phyloP scores from a whole-genome alignment of 2,329 filamentous ascomycete species.

The Akanthomyces muscarius region DNA sequence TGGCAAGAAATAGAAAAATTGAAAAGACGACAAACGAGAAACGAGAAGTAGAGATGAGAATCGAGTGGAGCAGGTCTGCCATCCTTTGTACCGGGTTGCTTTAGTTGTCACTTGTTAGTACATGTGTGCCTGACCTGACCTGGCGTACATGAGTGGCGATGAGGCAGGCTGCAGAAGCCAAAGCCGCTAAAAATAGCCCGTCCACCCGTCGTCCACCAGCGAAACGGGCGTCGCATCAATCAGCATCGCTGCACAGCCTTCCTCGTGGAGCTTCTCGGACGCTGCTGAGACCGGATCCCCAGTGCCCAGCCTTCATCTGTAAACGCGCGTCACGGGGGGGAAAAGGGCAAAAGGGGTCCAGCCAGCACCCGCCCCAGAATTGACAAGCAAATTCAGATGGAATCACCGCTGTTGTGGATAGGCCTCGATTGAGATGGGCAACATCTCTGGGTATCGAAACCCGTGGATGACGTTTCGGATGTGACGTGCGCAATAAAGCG shows the following conservation, averaged over 20 bases:
- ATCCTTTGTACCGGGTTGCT: background rate
- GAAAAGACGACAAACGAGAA: background rate
- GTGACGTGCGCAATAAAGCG: background rate
- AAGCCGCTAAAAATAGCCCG: constrained; percentile 2
- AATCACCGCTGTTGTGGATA: background rate
- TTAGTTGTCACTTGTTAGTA: too few relatives aligned
- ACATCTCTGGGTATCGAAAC: background rate
- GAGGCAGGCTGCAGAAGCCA: background rate
- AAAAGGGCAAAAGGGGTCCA: background rate
- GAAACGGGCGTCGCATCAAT: background rate
- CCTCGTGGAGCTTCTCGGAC: constrained; percentile 1
- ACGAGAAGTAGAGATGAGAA: background rate
- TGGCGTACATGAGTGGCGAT: constrained; percentile 1
- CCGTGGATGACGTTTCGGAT: background rate
- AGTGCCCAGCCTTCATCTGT: background rate
- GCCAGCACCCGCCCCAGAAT: background rate
- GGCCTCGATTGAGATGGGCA: too few relatives aligned
- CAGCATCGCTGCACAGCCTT: background rate
- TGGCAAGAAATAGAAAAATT: background rate
- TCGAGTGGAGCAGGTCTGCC: constrained; percentile 1
- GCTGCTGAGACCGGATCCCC: background rate
- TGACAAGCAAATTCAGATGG: background rate
- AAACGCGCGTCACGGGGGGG: background rate
- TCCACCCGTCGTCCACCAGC: background rate
- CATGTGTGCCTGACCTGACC: too few relatives aligned